These are phyloP conservation scores for Coniferiporia weirii DNA, from an alignment of 1,284 basidiomycete genomes.

Conservation along the genomic window DNA sequence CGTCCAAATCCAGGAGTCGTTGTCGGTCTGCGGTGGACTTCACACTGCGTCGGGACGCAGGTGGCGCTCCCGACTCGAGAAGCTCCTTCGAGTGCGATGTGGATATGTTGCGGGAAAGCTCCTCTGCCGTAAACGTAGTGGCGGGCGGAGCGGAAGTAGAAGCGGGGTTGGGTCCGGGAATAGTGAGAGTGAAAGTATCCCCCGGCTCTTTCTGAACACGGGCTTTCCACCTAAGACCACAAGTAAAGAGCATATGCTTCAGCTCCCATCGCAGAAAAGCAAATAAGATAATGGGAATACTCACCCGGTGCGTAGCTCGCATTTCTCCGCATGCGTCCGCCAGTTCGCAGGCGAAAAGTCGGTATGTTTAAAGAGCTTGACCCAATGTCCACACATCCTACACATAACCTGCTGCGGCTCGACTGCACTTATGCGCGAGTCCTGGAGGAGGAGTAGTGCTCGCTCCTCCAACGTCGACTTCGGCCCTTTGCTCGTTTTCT, in stretches of 20 bases:
- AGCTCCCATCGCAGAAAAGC: neutral
- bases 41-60: neutral
- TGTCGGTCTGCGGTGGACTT: conserved; percentile 7
- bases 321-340: conserved; percentile 16
- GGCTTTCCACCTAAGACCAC: conserved; percentile 7
- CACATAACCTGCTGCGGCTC: conserved; percentile 18
- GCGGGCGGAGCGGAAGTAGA: neutral
- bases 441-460: conserved; percentile 11
- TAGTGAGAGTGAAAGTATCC: conserved; percentile 4
- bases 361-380: conserved; percentile 18
- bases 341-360: conserved; percentile 17
- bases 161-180: conserved; percentile 1
- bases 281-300: neutral
- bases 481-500: neutral
- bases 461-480: conserved; percentile 12
- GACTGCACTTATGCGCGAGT: conserved; percentile 14
- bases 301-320: conserved; percentile 14
- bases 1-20: conserved; percentile 2
- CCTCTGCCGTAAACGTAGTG: too few relatives aligned
- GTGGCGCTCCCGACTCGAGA: neutral
- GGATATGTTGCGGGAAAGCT: neutral
- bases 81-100: neutral
- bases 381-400: conserved; percentile 19
- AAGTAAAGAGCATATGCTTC: neutral
- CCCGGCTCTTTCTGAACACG: conserved; percentile 11